Conservation (phyloP, 495 filamentous ascomycete species). For the Lasiosphaeria ovina region DNA sequence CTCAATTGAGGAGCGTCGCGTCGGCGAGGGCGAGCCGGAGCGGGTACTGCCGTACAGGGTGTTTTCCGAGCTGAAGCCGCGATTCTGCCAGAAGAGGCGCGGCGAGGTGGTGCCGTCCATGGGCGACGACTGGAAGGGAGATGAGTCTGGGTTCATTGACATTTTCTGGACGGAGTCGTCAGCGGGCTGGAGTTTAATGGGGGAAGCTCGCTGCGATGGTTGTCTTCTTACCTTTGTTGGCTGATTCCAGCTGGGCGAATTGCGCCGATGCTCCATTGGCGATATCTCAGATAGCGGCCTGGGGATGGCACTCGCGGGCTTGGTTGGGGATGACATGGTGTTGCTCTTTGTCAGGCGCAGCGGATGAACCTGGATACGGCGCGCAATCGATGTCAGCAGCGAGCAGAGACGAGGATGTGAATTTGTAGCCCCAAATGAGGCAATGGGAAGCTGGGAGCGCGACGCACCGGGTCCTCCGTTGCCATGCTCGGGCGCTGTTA, state of each 20-base stretch:
- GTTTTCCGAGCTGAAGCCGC: constrained; percentile 72
- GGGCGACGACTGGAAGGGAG: constrained; percentile 74
- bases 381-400: constrained; percentile 1
- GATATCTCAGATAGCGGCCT: constrained; percentile 59
- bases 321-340: constrained; percentile 44
- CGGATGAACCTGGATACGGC: constrained; percentile 47
- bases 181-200: constrained; percentile 13
- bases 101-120: constrained; percentile 64
- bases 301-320: constrained; percentile 36
- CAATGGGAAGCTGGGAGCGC: neutral
- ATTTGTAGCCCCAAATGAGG: neutral
- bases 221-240: constrained; percentile 57
- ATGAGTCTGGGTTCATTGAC: constrained; percentile 63
- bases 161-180: constrained; percentile 38
- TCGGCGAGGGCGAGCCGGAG: constrained; percentile 61
- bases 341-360: constrained; percentile 58
- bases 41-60: constrained; percentile 48
- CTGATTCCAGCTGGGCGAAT: constrained; percentile 78
- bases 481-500: constrained; percentile 30
- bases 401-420: neutral
- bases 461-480: constrained; percentile 43
- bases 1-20: constrained; percentile 84
- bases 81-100: constrained; percentile 81
- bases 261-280: constrained; percentile 57
- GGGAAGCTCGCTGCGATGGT: constrained; percentile 5